Conservation (phyloP, 2,329 filamentous ascomycete species). For the Stagonosporopsis rhizophila region DNA sequence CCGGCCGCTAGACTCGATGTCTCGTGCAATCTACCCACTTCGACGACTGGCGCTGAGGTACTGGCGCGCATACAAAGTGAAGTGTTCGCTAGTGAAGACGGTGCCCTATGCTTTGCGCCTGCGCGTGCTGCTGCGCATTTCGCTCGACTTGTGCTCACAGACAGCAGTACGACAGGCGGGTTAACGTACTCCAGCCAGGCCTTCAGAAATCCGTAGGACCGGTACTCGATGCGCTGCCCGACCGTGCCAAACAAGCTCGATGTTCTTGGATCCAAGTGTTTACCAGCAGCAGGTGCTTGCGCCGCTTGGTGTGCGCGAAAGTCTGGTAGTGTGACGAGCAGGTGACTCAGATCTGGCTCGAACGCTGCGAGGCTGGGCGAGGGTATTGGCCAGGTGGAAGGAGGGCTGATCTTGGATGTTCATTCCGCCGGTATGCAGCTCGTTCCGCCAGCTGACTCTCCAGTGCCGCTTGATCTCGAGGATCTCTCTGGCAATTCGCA, state of each 20-base stretch:
- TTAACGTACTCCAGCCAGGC: neutral
- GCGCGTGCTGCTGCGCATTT: neutral
- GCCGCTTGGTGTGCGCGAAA: neutral
- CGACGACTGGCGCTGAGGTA: neutral
- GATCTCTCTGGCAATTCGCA: neutral
- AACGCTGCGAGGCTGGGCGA: neutral
- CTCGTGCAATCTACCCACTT: neutral
- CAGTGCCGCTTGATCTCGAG: neutral
- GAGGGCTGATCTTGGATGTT: neutral
- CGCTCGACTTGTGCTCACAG: neutral
- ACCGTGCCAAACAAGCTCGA: neutral
- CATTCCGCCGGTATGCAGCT: neutral
- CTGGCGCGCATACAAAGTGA: neutral
- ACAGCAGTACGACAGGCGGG: neutral
- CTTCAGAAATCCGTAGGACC: neutral
- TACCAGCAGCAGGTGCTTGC: neutral
- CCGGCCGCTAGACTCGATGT: neutral
- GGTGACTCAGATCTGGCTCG: neutral
- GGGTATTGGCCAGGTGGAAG: neutral
- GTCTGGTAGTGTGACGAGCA: neutral
- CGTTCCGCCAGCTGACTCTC: neutral
- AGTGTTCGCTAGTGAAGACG: neutral
- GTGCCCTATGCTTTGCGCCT: neutral
- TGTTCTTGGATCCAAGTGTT: neutral
- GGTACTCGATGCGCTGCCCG: neutral